Percentiles rank a stretch among this genome's conserved stretches.
Conservation (phyloP, 176 grass and related monocot genomes). For the Lolium rigidum region DNA sequence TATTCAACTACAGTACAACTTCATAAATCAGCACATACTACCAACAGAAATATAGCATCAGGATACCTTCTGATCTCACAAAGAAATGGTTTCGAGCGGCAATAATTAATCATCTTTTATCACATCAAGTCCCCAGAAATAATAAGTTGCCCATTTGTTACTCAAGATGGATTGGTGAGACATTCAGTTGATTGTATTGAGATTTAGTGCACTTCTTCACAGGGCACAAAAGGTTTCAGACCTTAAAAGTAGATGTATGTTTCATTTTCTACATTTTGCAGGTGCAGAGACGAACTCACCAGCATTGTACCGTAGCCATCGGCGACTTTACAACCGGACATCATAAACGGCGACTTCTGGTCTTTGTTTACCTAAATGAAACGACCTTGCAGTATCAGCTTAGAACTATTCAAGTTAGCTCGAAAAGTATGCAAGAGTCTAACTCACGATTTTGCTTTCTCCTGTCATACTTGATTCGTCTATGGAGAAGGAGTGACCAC, state of each 20-base stretch:
- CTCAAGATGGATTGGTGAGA: not conserved
- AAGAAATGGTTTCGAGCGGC: not conserved
- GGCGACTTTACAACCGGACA: conserved; percentile 98
- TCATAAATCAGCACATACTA: not conserved
- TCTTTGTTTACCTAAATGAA: conserved; percentile 77
- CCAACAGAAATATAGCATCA: not conserved
- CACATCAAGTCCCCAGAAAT: not conserved
- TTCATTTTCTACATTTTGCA: not conserved
- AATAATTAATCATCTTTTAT: not conserved
- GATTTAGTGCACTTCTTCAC: not conserved
- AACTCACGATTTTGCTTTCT: conserved; percentile 95
- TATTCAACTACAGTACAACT: not conserved
- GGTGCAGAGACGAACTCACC: conserved; percentile 52
- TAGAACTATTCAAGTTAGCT: conserved; percentile 29
- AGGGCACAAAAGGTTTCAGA: conserved; percentile 12
- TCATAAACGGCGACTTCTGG: conserved; percentile 83
- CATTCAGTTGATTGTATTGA: not conserved
- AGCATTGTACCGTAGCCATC: conserved; percentile 94
- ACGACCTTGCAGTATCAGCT: conserved; percentile 27
- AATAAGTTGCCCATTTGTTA: not conserved
- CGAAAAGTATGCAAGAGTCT: not conserved
- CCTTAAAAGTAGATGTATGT: not conserved
- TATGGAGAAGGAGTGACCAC: conserved; percentile 88
- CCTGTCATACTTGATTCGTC: conserved; percentile 99
- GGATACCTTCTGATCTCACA: not conserved